Base-by-base conservation (phyloP, 345 rosid species). In the Mercurialis annua region DNA sequence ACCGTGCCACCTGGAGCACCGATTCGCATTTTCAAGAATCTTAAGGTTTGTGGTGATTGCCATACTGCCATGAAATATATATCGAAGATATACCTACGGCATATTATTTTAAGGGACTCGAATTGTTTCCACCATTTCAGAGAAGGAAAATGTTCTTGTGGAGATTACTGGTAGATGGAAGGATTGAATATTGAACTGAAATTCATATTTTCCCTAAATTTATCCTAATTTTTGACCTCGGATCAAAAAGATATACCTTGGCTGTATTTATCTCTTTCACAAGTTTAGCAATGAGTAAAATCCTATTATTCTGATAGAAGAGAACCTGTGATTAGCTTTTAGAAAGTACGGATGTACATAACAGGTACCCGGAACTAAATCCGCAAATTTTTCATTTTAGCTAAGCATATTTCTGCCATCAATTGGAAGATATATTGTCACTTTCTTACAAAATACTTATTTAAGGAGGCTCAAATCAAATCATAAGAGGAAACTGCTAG, bases 21-120 rank as follows among this genome's bases (percentile, higher is more conserved):
- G 1, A 81, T 90, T 40, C 86, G 97, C 34, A 76, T 94, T 48
- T 89, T 87, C 69, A 94, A 94, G 89, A 94, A 94, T 66, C 91
- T 94, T 18, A 81, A 95, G 23, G 85, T 93, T 72, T 94, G 99
- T 67, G 96, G 97, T 26, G 99, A 94, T 71, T 94, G 96, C 59
- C 99, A 89, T 64, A 71, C 60, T 59, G 99, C 96, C 42, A 85
- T 94, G 95, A 86, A 84, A 71, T 84, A 74, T 51, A 81, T 89
- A 72, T 94, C 99, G 1, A 74, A 24, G 31, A 87, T 86, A 23
- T 91, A 72, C 76, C 46, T 4, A 36, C 84, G 90, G 29, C 87
- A 83, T 75, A 82, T 94, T 49, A 77, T 89, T 68, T 77, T 94
- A 77, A 81, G 96, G 77, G 97, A 91, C 78, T 89, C 97, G 6